Percentiles rank a stretch among this genome's conserved stretches.
Evolutionary conservation across 176 grass and related monocot genomes (phyloP).

Genomic region (Oryza meyeriana): DNA sequence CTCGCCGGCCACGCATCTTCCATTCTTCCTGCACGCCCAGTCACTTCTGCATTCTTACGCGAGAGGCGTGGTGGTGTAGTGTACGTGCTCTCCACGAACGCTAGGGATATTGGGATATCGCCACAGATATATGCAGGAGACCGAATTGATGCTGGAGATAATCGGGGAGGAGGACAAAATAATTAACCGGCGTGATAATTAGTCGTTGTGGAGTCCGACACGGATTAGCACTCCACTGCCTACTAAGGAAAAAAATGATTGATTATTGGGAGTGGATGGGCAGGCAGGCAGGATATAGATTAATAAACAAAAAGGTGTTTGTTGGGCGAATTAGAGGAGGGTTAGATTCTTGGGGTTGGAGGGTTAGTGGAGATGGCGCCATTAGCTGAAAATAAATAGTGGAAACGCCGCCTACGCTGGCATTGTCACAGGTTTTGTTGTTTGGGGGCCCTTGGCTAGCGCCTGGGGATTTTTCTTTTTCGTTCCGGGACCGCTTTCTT

Average conservation of each 20-base stretch:
- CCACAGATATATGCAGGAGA: neutral
- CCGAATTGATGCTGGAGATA: neutral
- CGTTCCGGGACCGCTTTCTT: neutral
- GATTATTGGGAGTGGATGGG: neutral
- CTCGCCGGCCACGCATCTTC: neutral
- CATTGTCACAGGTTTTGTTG: neutral
- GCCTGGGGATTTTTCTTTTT: neutral
- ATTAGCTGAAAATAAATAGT: constrained; percentile 3
- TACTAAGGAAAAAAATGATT: neutral
- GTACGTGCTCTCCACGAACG: constrained; percentile 1
- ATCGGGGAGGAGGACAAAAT: neutral
- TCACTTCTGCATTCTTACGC: too few relatives aligned
- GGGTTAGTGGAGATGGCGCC: neutral
- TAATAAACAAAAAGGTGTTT: neutral
- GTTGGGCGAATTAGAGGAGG: constrained; percentile 4
- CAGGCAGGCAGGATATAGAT: neutral
- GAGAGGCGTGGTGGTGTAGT: too few relatives aligned
- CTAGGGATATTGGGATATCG: neutral
- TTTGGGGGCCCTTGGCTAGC: neutral
- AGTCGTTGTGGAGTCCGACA: constrained; percentile 24
- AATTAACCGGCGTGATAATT: neutral
- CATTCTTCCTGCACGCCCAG: too few relatives aligned
- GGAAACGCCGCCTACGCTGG: neutral
- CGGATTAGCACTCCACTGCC: constrained; percentile 24
- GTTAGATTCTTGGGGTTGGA: constrained; percentile 16